Base-by-base conservation (phyloP, 2,329 filamentous ascomycete genomes). In the Tolypocladium cylindrosporum region DNA sequence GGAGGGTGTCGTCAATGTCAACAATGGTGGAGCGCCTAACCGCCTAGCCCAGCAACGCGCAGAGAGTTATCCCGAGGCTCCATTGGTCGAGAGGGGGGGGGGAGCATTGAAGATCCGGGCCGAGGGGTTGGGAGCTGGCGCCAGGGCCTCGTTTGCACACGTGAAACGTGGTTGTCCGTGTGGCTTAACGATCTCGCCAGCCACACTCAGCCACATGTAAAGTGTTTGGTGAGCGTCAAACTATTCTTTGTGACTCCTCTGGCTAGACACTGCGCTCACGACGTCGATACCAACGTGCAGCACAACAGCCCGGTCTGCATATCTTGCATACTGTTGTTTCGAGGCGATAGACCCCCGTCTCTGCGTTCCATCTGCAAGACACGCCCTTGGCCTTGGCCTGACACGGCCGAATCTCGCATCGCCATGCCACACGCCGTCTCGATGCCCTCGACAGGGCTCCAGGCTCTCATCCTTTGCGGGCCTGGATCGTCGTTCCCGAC, bases 401-500 rank as follows among this genome's bases (percentile, higher is more conserved):
- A n/a, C 48, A 31, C 31, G 48, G 48, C 31, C 48, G 2, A 42
- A 8, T 19, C 10, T 48, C 40, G 24, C 40, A 40, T 39, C 54
- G 36, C 27, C 48, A 91, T 92, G 89, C 89, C 89, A 67, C 89
- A 91, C 78, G 88, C 88, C 60, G 82, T 84, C 55, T 80, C 85
- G 34, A 85, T 88, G 76, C 86, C 89, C 66, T 80, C 87, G 59
- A 84, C 88, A 59, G 89, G 89, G 75, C 86, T 94, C 64, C 89
- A 93, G 77, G 90, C 89, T 66, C 75, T 94, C 63, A 90, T 94
- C 59, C 80, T 94, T 55, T 94, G 90, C 69, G 90, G 90, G 4
- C 90, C 90, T 31, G 90, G 90, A 57, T 89, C 87, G 10, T 91
- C 88, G 0, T 88, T 94, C 64, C 86, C 88, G 52, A 93, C 90